Evolutionary conservation across 768 basidiomycete species (phyloP).

Genomic region (Phylloporus sp.): DNA sequence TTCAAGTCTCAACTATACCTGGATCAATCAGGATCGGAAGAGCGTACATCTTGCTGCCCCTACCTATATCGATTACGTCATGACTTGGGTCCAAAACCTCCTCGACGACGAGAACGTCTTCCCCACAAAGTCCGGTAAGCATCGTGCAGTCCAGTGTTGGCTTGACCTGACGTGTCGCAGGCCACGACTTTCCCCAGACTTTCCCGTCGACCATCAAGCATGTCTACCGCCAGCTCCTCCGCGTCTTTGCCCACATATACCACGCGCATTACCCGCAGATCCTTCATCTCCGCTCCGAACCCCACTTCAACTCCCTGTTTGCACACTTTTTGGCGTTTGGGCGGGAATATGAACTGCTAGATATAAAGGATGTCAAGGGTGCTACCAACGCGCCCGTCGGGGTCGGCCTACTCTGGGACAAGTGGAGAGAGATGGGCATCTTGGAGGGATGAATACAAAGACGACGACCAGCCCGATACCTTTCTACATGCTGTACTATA

Average conservation of each 20-base stretch:
- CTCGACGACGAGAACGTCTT: slow-evolving; percentile 93
- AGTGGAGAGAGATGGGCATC: slow-evolving; percentile 86
- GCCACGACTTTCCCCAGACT: slow-evolving; percentile 78
- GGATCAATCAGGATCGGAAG: slow-evolving; percentile 91
- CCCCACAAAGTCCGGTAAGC: slow-evolving; percentile 90
- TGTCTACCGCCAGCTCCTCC: slow-evolving; percentile 93
- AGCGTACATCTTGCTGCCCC: slow-evolving; percentile 86
- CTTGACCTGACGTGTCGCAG: slow-evolving; percentile 38
- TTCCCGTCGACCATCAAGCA: slow-evolving; percentile 91
- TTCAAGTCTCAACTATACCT: slow-evolving; percentile 83
- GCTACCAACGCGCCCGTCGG: slow-evolving; percentile 59
- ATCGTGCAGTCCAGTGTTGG: not conserved
- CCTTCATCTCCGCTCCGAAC: slow-evolving; percentile 89
- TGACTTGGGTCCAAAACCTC: slow-evolving; percentile 94
- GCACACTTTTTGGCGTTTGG: slow-evolving; percentile 98
- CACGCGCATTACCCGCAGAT: slow-evolving; percentile 91
- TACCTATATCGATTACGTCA: slow-evolving; percentile 96
- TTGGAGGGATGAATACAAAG: slow-evolving; percentile 38
- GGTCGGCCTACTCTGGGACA: slow-evolving; percentile 78
- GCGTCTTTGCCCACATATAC: slow-evolving; percentile 96
- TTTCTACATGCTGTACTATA: slow-evolving; percentile 14
- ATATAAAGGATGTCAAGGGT: slow-evolving; percentile 84
- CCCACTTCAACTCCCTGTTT: slow-evolving; percentile 95
- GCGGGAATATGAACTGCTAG: slow-evolving; percentile 86
- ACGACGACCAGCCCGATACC: not conserved